Base-by-base conservation (phyloP, 768 basidiomycete species). In the Termitomyces sp. region DNA sequence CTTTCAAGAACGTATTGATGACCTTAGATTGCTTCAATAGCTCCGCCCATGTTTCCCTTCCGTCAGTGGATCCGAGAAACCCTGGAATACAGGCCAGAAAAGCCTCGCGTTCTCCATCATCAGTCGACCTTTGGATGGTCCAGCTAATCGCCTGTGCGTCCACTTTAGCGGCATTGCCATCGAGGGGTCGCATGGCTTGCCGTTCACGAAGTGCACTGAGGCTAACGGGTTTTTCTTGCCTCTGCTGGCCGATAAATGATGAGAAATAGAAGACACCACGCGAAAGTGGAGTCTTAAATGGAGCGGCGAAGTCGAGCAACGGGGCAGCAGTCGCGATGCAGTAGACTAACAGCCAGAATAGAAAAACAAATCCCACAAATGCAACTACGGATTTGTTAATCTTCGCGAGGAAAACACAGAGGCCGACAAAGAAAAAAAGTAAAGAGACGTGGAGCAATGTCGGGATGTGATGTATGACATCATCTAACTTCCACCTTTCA, bases 361-460 rank as follows among this genome's bases (percentile, higher is more conserved):
- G 16, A 20, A 45, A 39, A 26, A 30, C 32, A 3, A 24, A 5
- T 22, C 36, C 30, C 14, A 56, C 32, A 18, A 26, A 27, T 22
- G 43, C 50, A 5, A 53, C 42, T 9, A 40, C 49, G 13, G 14
- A 3, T 9, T 22, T 34, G 50, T 34, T 52, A 22, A 53, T 37
- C 12, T 20, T 20, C 6, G 24, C 43, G 5, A 57, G 32, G 34
- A 52, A 57, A 12, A 57, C 34, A 26, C 20, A 46, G 12, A 57
- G 50, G 10, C 56, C 56, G 5, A 24, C 8, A n/a, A 58, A 53
- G 44, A 58, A 58, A 26, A 58, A 43, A 45, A 58, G 46, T 4
- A 58, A 26, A 3, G 57, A 58, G 10, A 53, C 8, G 43, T 58
- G 57, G 12, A 58, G 51, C 6, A 58, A 9, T 1, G 37, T 45